Percentiles rank a stretch among this genome's conserved stretches.
These are phyloP conservation scores for Guillardia theta DNA, from an alignment of 78 protist genomes.

Conservation along the genomic window DNA sequence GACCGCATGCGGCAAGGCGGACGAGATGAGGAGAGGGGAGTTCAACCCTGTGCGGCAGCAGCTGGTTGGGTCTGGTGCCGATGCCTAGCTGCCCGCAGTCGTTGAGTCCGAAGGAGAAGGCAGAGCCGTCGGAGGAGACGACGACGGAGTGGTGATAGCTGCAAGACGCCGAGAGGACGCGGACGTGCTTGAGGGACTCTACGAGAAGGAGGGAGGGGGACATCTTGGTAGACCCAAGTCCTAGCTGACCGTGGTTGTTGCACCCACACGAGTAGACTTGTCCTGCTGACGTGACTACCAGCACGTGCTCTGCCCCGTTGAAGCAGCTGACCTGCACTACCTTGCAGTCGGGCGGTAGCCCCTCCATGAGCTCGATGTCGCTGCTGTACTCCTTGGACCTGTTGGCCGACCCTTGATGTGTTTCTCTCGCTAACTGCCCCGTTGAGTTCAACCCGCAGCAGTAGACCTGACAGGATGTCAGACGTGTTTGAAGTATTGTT, in stretches of 20 bases:
- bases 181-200: background rate
- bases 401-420: background rate
- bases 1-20: background rate
- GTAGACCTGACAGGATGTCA: no score
- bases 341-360: background rate
- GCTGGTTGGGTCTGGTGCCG: background rate
- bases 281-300: background rate
- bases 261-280: background rate
- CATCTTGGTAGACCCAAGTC: background rate
- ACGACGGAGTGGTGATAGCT: constrained; percentile 24
- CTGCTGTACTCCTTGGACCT: background rate
- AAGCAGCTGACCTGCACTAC: background rate
- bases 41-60: background rate
- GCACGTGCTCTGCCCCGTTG: constrained; percentile 16
- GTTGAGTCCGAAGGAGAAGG: background rate
- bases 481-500: no score
- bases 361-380: background rate
- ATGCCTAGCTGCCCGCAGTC: constrained; percentile 9
- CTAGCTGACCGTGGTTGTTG: constrained; percentile 18
- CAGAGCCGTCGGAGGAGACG: background rate
- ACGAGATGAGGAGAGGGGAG: background rate
- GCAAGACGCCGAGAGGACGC: background rate
- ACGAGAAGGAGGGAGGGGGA: background rate
- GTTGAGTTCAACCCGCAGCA: background rate
- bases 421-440: no score